Evolutionary conservation across 2,329 filamentous ascomycete genomes (phyloP).

Genomic region (Coccinonectria pachysandricola): DNA sequence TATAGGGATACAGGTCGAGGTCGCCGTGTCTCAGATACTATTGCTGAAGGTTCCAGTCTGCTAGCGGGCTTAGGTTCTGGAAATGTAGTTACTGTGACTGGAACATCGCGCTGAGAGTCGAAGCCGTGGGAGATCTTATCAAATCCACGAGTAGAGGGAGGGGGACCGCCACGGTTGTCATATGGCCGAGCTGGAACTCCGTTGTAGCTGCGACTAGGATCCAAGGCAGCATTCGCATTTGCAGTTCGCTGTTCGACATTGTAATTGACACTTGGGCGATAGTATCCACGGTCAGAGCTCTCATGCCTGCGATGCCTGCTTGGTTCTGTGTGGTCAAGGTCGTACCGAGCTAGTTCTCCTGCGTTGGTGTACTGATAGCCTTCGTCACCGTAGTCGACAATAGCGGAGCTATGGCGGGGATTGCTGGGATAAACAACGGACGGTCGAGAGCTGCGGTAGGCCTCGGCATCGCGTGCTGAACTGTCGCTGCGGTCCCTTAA

Average conservation of each 20-base stretch:
- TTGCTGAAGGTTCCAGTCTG: slow-evolving; percentile 6
- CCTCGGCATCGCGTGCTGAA: slow-evolving; percentile 31
- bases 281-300: slow-evolving; percentile 44
- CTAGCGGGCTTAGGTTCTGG: slow-evolving; percentile 23
- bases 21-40: slow-evolving; percentile 16
- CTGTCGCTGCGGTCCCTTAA: slow-evolving; percentile 39
- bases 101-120: slow-evolving; percentile 37
- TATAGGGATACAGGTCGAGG: slow-evolving; percentile 42
- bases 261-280: slow-evolving; percentile 45
- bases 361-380: slow-evolving; percentile 56
- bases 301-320: slow-evolving; percentile 36
- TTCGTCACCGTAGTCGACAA: slow-evolving; percentile 45
- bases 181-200: slow-evolving; percentile 22
- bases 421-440: slow-evolving; percentile 34
- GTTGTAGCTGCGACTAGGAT: slow-evolving; percentile 34
- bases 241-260: slow-evolving; percentile 35
- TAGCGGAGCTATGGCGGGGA: slow-evolving; percentile 31
- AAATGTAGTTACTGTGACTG: slow-evolving; percentile 31
- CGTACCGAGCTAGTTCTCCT: slow-evolving; percentile 50
- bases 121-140: slow-evolving; percentile 51
- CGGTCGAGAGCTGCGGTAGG: slow-evolving; percentile 37
- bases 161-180: slow-evolving; percentile 42
- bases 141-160: slow-evolving; percentile 59
- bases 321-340: slow-evolving; percentile 42
- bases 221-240: slow-evolving; percentile 35